phyloP scores from a whole-genome alignment of 495 filamentous ascomycete species.

The Penicilliopsis zonata region DNA sequence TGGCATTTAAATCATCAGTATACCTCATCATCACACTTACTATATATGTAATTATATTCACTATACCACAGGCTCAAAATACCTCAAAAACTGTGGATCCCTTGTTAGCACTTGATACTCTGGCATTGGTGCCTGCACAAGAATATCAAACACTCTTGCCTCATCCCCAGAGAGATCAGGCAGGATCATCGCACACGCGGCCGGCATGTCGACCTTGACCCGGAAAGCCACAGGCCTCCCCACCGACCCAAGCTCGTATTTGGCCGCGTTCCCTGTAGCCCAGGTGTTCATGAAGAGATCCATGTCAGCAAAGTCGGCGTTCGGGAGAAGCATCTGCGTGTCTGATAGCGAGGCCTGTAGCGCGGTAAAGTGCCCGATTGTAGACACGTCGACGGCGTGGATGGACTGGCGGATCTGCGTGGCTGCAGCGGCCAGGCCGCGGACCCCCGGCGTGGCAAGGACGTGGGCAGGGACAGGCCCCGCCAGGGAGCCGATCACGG shows the following conservation, averaged over 20 bases:
- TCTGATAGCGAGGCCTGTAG: slow-evolving; percentile 8
- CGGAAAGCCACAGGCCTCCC: slow-evolving; percentile 8
- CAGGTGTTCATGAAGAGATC: slow-evolving; percentile 14
- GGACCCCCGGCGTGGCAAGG: slow-evolving; percentile 4
- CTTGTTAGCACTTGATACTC: slow-evolving; percentile 8
- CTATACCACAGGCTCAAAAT: slow-evolving; percentile 10
- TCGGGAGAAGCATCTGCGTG: slow-evolving; percentile 7
- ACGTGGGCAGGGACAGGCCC: slow-evolving; percentile 5
- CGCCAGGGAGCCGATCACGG: slow-evolving; percentile 7
- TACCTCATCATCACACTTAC: no score
- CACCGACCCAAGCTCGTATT: slow-evolving; percentile 11
- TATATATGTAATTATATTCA: no score
- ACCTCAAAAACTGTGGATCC: slow-evolving; percentile 12
- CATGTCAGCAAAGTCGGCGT: slow-evolving; percentile 12
- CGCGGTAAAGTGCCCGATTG: slow-evolving; percentile 6
- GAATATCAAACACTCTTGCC: slow-evolving; percentile 8
- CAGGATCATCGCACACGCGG: slow-evolving; percentile 8
- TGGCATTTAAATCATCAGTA: no score
- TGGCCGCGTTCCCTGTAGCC: slow-evolving; percentile 11
- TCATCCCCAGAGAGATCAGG: slow-evolving; percentile 9
- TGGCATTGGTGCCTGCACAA: slow-evolving; percentile 8
- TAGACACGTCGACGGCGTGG: slow-evolving; percentile 3
- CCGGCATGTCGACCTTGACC: slow-evolving; percentile 3
- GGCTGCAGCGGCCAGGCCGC: slow-evolving; percentile 8
- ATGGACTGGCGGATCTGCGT: slow-evolving; percentile 11